These are phyloP conservation scores for Mortierella sp. DNA, from an alignment of 371 early-diverging fungal genomes.

Conservation along the genomic window DNA sequence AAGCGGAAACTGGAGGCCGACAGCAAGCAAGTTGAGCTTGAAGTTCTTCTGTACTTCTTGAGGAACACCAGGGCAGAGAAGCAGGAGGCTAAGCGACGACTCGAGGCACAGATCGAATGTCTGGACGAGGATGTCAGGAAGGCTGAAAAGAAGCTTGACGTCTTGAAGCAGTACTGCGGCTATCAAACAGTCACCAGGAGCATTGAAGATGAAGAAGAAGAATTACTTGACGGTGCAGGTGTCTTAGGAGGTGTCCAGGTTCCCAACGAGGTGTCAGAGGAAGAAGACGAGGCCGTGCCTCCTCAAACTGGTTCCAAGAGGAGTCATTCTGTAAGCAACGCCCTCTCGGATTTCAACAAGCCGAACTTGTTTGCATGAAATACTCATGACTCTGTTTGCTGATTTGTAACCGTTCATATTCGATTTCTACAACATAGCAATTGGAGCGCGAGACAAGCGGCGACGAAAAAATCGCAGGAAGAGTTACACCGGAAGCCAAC, in stretches of 20 bases:
- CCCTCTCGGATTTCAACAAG: not conserved
- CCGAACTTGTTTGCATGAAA: not conserved
- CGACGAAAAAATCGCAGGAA: constrained; percentile 17
- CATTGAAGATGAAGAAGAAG: constrained; percentile 44
- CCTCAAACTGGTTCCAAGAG: constrained; percentile 46
- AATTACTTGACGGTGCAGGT: constrained; percentile 26
- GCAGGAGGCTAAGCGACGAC: constrained; percentile 56
- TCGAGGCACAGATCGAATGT: constrained; percentile 56
- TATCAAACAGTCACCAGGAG: constrained; percentile 18
- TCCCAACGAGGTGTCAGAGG: constrained; percentile 48
- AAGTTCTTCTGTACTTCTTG: constrained; percentile 74
- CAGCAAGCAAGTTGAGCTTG: constrained; percentile 65
- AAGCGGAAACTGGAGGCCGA: constrained; percentile 67
- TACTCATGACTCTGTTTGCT: not conserved
- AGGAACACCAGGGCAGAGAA: constrained; percentile 65
- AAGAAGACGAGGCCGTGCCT: constrained; percentile 53
- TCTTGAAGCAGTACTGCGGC: constrained; percentile 31
- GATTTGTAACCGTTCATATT: not conserved
- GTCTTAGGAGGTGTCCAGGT: constrained; percentile 33
- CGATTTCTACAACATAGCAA: constrained; percentile 14
- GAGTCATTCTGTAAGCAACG: constrained; percentile 24
- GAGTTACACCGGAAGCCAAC: constrained; percentile 15
- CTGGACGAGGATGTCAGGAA: constrained; percentile 59
- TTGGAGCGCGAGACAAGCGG: constrained; percentile 33
- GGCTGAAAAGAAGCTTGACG: constrained; percentile 50